Conservation (phyloP, 371 early-diverging fungal species). For the Lichtheimia ornata region DNA sequence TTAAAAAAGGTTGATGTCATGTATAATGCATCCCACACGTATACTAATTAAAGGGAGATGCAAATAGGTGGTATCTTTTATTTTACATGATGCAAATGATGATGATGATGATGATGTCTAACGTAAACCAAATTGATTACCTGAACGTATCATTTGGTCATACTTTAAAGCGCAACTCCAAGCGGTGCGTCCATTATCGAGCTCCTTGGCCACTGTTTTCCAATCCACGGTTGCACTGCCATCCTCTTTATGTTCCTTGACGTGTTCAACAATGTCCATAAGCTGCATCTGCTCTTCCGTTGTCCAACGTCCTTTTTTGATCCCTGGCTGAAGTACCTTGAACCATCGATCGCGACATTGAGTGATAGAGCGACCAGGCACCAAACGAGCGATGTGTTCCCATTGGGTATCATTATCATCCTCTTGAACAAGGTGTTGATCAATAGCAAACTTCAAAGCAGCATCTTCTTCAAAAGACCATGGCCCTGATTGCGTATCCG, state of each 20-base stretch:
- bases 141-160: constrained; percentile 13
- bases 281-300: constrained; percentile 34
- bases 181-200: constrained; percentile 30
- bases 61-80: too few species aligned
- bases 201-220: constrained; percentile 24
- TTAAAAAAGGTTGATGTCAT: too few species aligned
- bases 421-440: background rate
- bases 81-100: too few species aligned
- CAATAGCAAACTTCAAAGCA: constrained; percentile 25
- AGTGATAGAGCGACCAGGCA: constrained; percentile 22
- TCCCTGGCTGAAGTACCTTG: background rate
- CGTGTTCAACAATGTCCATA: constrained; percentile 33
- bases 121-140: constrained; percentile 8
- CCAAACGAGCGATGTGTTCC: constrained; percentile 26
- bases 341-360: constrained; percentile 33
- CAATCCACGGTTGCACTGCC: constrained; percentile 9
- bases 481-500: background rate
- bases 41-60: too few species aligned
- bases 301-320: constrained; percentile 29
- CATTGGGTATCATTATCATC: constrained; percentile 12
- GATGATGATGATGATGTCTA: too few species aligned
- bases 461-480: constrained; percentile 39
- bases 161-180: constrained; percentile 24
- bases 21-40: too few species aligned
- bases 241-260: background rate